Evolutionary conservation across 2,329 filamentous ascomycete species (phyloP).

Genomic region (Ciborinia camelliae): DNA sequence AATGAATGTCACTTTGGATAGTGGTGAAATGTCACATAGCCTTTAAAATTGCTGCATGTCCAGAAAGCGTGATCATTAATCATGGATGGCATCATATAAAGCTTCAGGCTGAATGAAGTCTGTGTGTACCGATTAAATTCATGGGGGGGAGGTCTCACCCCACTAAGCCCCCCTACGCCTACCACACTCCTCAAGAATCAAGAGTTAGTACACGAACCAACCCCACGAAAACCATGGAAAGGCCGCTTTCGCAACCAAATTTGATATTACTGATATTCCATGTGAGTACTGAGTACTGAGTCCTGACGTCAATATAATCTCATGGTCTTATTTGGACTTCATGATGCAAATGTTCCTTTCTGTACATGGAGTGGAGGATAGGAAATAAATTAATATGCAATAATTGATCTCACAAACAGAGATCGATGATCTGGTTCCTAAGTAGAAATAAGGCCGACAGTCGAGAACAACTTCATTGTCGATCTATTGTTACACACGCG

Average conservation of each 20-base stretch:
- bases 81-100: slow-evolving; percentile 13
- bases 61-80: slow-evolving; percentile 5
- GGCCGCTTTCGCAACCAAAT: slow-evolving; percentile 14
- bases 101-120: slow-evolving; percentile 19
- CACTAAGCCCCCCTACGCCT: background rate
- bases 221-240: slow-evolving; percentile 11
- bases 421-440: slow-evolving; percentile 7
- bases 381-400: background rate
- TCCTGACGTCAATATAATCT: slow-evolving; percentile 12
- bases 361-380: background rate
- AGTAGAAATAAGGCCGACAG: background rate
- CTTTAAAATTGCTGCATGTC: background rate
- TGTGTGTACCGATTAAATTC: slow-evolving; percentile 7
- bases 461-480: background rate
- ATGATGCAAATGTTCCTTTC: background rate
- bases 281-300: background rate
- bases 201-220: slow-evolving; percentile 9
- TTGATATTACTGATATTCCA: background rate
- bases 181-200: background rate
- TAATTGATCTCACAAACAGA: background rate
- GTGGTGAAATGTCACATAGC: slow-evolving; percentile 9
- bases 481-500: background rate
- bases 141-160: slow-evolving; percentile 4
- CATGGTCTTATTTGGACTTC: background rate
- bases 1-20: background rate